Conservation (phyloP, 129 eudicot genomes). For the Arctium minus region DNA sequence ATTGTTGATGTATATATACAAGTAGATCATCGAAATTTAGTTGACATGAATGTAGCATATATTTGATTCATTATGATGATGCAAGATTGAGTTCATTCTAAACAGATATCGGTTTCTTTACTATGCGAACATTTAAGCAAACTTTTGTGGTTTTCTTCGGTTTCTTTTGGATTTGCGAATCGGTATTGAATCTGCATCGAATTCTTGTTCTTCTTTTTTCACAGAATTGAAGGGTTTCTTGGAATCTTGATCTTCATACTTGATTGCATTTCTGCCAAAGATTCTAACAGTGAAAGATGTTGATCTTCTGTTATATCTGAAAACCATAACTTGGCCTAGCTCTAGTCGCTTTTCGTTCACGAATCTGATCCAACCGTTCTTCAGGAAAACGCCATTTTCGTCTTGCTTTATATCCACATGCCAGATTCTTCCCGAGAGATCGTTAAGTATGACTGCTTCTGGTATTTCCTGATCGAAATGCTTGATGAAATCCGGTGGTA, state of each 20-base stretch:
- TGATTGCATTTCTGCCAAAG: background rate
- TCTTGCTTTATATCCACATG: slow-evolving; percentile 20
- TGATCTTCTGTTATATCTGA: slow-evolving; percentile 16
- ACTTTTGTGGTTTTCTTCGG: background rate
- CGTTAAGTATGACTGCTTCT: slow-evolving; percentile 17
- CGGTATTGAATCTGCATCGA: background rate
- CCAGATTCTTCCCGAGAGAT: slow-evolving; percentile 27
- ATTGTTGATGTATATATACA: background rate
- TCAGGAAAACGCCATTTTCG: slow-evolving; percentile 18
- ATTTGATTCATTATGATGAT: background rate
- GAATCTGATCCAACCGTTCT: slow-evolving; percentile 36
- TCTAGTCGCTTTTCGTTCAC: background rate
- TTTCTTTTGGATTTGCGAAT: slow-evolving; percentile 1
- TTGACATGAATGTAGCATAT: background rate
- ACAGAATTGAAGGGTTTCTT: background rate
- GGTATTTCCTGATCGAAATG: slow-evolving; percentile 31
- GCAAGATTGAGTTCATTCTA: background rate
- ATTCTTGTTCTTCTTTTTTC: slow-evolving; percentile 14
- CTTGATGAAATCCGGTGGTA: slow-evolving; percentile 39
- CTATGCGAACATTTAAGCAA: background rate
- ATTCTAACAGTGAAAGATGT: slow-evolving; percentile 8
- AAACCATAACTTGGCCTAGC: background rate
- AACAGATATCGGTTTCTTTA: background rate
- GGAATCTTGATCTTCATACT: slow-evolving; percentile 11
- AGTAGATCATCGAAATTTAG: background rate